Evolutionary conservation across 495 filamentous ascomycete species (phyloP).

Genomic region (Xylaria sp.): DNA sequence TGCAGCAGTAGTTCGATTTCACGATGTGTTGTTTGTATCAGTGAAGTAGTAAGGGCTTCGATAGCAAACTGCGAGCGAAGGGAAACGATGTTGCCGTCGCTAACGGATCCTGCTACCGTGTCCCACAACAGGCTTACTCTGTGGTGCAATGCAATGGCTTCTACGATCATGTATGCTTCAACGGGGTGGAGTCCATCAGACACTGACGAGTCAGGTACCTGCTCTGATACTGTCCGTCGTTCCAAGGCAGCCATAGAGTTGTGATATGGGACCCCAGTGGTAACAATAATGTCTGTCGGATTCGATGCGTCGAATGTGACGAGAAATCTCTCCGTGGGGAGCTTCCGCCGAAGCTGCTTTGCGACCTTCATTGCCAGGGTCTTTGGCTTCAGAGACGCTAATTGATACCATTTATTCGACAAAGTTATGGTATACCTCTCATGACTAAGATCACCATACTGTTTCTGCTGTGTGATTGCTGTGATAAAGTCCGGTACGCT

Average conservation of each 20-base stretch:
- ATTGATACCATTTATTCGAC: constrained; percentile 6
- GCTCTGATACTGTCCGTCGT: constrained; percentile 1
- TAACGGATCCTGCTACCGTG: background rate
- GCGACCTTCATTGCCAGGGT: constrained; percentile 14
- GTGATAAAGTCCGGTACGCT: constrained; percentile 3
- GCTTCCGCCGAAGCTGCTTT: constrained; percentile 19
- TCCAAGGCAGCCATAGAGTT: constrained; percentile 18
- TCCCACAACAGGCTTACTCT: constrained; percentile 10
- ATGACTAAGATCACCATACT: constrained; percentile 2
- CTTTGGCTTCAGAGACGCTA: constrained; percentile 1
- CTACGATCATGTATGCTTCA: constrained; percentile 17
- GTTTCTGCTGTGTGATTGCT: constrained; percentile 1
- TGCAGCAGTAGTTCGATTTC: constrained; percentile 7
- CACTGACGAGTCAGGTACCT: background rate
- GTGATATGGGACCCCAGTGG: background rate
- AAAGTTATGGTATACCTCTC: constrained; percentile 10
- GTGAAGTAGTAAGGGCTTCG: constrained; percentile 10
- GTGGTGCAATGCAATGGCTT: constrained; percentile 2
- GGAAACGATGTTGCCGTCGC: background rate
- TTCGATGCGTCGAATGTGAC: constrained; percentile 6
- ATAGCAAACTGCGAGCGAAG: constrained; percentile 5
- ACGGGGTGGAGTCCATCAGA: constrained; percentile 8
- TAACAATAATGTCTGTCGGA: constrained; percentile 5
- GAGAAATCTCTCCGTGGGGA: constrained; percentile 18
- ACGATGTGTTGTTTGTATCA: constrained; percentile 15